Evolutionary conservation across 805 yeast species (phyloP), one percentile per base, ranked within the genome.

Genomic region (Saccharomycopsis sp.): DNA sequence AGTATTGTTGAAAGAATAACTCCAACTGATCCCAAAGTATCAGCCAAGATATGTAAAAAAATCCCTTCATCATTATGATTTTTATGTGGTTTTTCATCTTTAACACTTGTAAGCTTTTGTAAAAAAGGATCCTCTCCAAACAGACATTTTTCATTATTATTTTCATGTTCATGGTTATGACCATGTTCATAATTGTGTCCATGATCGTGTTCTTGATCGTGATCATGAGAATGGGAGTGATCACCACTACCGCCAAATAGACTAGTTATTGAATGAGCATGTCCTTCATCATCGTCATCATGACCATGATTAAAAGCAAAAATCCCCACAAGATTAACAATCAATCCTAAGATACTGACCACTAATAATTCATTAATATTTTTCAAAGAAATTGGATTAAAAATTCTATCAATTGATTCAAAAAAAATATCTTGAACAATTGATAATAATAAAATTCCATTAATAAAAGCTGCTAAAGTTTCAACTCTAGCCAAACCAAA

Each of bases 1-100:
- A 92, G 61, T 4, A 86, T 40, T 0, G 98, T 89, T 0, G 96
- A 87, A 1, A 86, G 59, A n/a, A 92, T 88, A 14, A 94, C 99
- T 5, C 97, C 97, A 0, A 88, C 94, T 0, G 97, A 89, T 0
- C 99, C 99, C 31, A 92, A 63, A 0, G 97, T 88, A 53, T 92
- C 99, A 0, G 99, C 99, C 34, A 92, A 56, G 23, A 92, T 83
- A 52, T 92, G 99, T 34, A 92, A 63, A 53, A 92, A 92, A 4
- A 92, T 85, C 12, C 99, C 99, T 43, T 80, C 79, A 50, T 74
- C 71, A n/a, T 56, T 51, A 35, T 49, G 45, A 13, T 54, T 31
- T 4, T 25, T 20, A n/a, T 6, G 19, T 12, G 37, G 28, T 19
- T 31, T 35, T 10, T 21, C 36, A n/a, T 37, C 39, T n/a, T 29